Conservation (phyloP, 2,329 filamentous ascomycete genomes). For the Sclerotinia borealis region DNA sequence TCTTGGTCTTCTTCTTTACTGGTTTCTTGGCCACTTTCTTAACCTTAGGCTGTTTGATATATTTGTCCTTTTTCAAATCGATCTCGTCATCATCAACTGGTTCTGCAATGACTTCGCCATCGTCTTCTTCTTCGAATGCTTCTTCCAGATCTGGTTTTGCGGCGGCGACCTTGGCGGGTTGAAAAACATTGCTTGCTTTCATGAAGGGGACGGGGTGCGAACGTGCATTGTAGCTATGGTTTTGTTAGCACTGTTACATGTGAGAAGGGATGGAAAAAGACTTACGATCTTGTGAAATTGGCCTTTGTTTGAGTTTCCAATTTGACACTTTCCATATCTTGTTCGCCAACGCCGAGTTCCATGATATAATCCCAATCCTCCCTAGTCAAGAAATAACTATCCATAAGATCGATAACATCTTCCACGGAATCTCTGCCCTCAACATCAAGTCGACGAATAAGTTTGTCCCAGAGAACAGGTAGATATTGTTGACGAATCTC, state of each 20-base stretch:
- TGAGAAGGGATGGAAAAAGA: constrained; percentile 25
- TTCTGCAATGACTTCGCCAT: constrained; percentile 56
- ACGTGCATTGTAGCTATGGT: constrained; percentile 69
- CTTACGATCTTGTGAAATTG: constrained; percentile 81
- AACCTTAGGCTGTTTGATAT: constrained; percentile 85
- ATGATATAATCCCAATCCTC: constrained; percentile 92
- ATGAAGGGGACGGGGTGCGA: constrained; percentile 92
- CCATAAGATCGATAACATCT: constrained; percentile 90
- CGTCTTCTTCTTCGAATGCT: constrained; percentile 86
- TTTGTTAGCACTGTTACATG: background rate
- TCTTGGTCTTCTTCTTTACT: constrained; percentile 32
- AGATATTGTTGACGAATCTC: constrained; percentile 94
- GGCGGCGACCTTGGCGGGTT: constrained; percentile 62
- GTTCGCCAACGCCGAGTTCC: constrained; percentile 82
- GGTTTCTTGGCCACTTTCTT: constrained; percentile 50
- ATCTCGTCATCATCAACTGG: constrained; percentile 58
- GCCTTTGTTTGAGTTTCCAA: constrained; percentile 83
- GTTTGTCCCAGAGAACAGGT: constrained; percentile 76
- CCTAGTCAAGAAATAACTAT: constrained; percentile 89
- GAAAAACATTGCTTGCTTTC: constrained; percentile 75
- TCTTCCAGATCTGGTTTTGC: constrained; percentile 93
- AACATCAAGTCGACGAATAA: constrained; percentile 65
- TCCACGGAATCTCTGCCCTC: constrained; percentile 79
- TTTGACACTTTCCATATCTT: constrained; percentile 67
- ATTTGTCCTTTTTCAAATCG: constrained; percentile 93